These are phyloP conservation scores for Citropsis articulata DNA, from an alignment of 345 rosid genomes.

Conservation along the genomic window DNA sequence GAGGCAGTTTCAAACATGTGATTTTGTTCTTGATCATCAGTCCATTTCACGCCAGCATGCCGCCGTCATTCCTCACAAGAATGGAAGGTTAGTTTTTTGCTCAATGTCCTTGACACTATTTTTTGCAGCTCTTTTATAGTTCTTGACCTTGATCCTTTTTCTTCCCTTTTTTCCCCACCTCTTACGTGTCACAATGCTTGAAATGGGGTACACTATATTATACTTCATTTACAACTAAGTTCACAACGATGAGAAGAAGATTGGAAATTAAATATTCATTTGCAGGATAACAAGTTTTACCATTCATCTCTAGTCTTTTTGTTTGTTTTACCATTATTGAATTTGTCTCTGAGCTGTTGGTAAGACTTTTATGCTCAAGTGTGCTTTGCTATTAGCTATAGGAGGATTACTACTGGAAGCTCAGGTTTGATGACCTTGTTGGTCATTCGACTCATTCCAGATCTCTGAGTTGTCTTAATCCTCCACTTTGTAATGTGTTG, in stretches of 20 bases:
- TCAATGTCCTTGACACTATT: neutral
- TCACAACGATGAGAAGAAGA: neutral
- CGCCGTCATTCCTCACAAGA: constrained; percentile 77
- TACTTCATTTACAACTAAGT: neutral
- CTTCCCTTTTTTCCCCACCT: too few species aligned
- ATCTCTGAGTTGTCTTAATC: neutral
- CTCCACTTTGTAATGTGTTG: neutral
- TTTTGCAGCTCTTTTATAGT: neutral
- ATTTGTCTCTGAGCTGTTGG: neutral
- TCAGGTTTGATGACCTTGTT: neutral
- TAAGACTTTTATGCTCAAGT: neutral
- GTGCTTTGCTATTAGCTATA: neutral
- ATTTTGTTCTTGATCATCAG: constrained; percentile 84
- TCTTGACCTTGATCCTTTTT: neutral
- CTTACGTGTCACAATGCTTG: neutral
- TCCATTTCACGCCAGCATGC: constrained; percentile 95
- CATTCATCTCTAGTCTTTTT: neutral
- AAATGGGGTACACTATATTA: neutral
- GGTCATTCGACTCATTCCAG: neutral
- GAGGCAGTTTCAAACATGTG: constrained; percentile 77
- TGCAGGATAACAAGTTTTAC: neutral
- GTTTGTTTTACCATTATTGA: too few species aligned
- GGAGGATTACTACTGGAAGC: neutral
- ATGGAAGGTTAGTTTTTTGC: constrained; percentile 53
- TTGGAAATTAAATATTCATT: neutral